Conservation (phyloP, 177 flowering plant species). For the Telopea speciosissima region DNA sequence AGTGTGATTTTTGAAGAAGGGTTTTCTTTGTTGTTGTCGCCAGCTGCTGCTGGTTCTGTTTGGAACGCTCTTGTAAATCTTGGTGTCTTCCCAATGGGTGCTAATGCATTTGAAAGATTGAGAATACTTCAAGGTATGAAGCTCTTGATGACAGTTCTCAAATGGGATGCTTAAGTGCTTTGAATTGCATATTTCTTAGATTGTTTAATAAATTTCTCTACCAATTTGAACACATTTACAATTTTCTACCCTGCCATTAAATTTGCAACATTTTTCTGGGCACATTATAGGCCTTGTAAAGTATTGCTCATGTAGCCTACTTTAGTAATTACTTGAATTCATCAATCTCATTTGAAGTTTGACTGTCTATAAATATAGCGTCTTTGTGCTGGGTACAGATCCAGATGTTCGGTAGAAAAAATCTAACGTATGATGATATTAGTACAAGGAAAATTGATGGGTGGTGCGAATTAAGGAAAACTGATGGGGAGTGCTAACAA, state of each 20-base stretch:
- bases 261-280: neutral
- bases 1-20: conserved; percentile 69
- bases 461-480: too few species aligned
- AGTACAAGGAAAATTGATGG: too few species aligned
- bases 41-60: conserved; percentile 59
- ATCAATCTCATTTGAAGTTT: neutral
- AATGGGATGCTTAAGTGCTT: neutral
- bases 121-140: conserved; percentile 62
- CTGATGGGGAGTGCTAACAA: too few species aligned
- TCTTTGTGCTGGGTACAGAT: too few species aligned
- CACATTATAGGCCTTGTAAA: neutral
- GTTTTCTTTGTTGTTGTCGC: conserved; percentile 63
- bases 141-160: neutral
- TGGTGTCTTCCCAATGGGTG: conserved; percentile 77
- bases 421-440: too few species aligned
- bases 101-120: conserved; percentile 72
- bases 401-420: too few species aligned
- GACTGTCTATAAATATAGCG: too few species aligned
- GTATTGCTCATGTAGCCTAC: neutral
- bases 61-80: conserved; percentile 61
- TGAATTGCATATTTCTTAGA: neutral
- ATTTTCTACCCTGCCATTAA: neutral
- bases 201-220: neutral
- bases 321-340: neutral
- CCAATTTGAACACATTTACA: neutral